These are phyloP conservation scores for Exophiala viscosa DNA, from an alignment of 2,329 filamentous ascomycete genomes.

Conservation along the genomic window DNA sequence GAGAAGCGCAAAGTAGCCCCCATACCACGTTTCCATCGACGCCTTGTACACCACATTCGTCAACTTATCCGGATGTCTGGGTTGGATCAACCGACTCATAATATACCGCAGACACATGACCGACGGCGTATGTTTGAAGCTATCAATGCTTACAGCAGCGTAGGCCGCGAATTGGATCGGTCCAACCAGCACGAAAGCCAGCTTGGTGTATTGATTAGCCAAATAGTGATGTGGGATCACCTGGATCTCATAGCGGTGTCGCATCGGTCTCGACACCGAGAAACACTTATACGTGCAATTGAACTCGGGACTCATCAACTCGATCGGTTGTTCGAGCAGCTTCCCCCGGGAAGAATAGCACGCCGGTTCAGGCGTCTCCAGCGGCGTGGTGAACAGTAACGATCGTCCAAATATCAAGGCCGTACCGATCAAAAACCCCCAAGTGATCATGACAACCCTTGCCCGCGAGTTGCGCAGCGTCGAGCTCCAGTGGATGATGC, in stretches of 20 bases:
- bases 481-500: conserved; percentile 29
- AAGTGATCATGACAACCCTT: conserved; percentile 26
- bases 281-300: conserved; percentile 32
- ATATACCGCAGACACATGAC: conserved; percentile 21
- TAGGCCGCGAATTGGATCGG: conserved; percentile 29
- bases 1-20: conserved; percentile 29
- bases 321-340: conserved; percentile 22
- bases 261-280: conserved; percentile 24
- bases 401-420: conserved; percentile 25
- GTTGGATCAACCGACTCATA: conserved; percentile 25
- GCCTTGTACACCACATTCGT: conserved; percentile 29
- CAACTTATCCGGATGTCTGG: conserved; percentile 17
- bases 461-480: conserved; percentile 25
- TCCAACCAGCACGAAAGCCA: conserved; percentile 22
- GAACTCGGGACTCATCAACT: conserved; percentile 26
- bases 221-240: conserved; percentile 26
- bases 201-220: conserved; percentile 21
- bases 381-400: conserved; percentile 22
- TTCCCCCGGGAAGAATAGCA: conserved; percentile 26
- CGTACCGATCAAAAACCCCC: conserved; percentile 27
- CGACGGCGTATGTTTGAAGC: conserved; percentile 24
- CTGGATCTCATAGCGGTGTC: conserved; percentile 23
- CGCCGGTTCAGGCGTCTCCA: conserved; percentile 22
- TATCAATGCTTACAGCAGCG: conserved; percentile 26
- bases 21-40: conserved; percentile 27